Percentiles rank a stretch among this genome's conserved stretches.
Conservation (phyloP, 2,329 filamentous ascomycete genomes). For the Xylariaceae sp. region DNA sequence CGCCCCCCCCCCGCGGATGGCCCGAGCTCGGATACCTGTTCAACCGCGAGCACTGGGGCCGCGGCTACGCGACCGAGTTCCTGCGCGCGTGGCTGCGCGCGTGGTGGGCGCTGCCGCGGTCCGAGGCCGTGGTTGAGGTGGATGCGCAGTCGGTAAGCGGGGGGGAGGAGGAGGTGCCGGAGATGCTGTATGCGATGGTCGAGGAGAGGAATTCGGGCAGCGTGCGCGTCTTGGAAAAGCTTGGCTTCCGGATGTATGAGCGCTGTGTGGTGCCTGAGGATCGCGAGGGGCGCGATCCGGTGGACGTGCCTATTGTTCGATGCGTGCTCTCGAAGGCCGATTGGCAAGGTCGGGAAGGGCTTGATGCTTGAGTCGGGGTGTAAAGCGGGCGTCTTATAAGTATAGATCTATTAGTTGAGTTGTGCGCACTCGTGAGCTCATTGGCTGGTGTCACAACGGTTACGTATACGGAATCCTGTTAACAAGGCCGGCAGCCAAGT, state of each 20-base stretch:
- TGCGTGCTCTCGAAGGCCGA: slow-evolving; percentile 12
- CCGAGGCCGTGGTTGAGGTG: slow-evolving; percentile 47
- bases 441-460: background rate
- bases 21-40: slow-evolving; percentile 64
- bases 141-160: slow-evolving; percentile 41
- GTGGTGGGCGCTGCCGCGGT: slow-evolving; percentile 55
- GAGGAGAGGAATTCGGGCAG: slow-evolving; percentile 55
- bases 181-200: slow-evolving; percentile 51
- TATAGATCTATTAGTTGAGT: background rate
- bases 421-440: background rate
- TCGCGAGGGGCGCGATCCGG: slow-evolving; percentile 14
- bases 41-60: slow-evolving; percentile 55
- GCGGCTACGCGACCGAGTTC: slow-evolving; percentile 61
- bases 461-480: background rate
- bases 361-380: background rate
- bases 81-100: slow-evolving; percentile 47
- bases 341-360: background rate
- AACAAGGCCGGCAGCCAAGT: background rate
- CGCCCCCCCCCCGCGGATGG: too few relatives aligned
- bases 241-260: slow-evolving; percentile 54
- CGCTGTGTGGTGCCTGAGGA: slow-evolving; percentile 40
- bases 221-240: slow-evolving; percentile 58
- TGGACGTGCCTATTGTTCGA: slow-evolving; percentile 12
- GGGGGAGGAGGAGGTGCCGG: slow-evolving; percentile 35
- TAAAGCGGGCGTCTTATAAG: background rate